Evolutionary conservation across 306 rosid species (phyloP).

Genomic region (Sechiopsis laciniata): DNA sequence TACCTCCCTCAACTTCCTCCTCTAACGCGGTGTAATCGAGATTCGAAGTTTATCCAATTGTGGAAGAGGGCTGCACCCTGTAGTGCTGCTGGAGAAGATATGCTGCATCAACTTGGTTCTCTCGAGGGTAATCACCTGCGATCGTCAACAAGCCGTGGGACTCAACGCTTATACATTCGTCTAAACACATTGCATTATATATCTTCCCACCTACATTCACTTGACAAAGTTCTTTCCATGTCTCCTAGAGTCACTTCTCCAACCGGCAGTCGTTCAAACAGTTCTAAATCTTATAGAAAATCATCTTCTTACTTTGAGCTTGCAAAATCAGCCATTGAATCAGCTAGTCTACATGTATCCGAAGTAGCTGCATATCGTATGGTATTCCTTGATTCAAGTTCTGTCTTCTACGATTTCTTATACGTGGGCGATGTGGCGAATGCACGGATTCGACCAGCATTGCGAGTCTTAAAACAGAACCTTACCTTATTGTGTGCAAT

Average conservation of each 20-base stretch:
- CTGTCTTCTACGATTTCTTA: slow-evolving; percentile 66
- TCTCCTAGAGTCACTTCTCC: slow-evolving; percentile 16
- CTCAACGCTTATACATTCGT: slow-evolving; percentile 85
- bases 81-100: slow-evolving; percentile 31
- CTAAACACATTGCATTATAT: slow-evolving; percentile 77
- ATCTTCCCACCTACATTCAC: slow-evolving; percentile 49
- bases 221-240: slow-evolving; percentile 51
- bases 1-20: slow-evolving; percentile 82
- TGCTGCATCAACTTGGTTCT: slow-evolving; percentile 28
- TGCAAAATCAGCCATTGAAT: slow-evolving; percentile 36
- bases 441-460: slow-evolving; percentile 60
- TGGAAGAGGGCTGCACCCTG: slow-evolving; percentile 79
- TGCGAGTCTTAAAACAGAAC: slow-evolving; percentile 67
- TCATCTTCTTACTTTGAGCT: slow-evolving; percentile 46
- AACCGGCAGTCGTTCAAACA: slow-evolving; percentile 16
- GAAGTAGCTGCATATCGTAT: slow-evolving; percentile 87
- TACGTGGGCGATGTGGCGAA: slow-evolving; percentile 56
- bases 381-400: slow-evolving; percentile 72
- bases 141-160: slow-evolving; percentile 85
- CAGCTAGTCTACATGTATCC: slow-evolving; percentile 64
- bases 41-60: slow-evolving; percentile 55
- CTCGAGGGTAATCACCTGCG: slow-evolving; percentile 57
- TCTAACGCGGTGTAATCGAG: slow-evolving; percentile 73
- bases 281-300: slow-evolving; percentile 11
- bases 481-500: slow-evolving; percentile 60